Evolutionary conservation across 106 monocot species (phyloP).

Genomic region (Triglochin maritima): DNA sequence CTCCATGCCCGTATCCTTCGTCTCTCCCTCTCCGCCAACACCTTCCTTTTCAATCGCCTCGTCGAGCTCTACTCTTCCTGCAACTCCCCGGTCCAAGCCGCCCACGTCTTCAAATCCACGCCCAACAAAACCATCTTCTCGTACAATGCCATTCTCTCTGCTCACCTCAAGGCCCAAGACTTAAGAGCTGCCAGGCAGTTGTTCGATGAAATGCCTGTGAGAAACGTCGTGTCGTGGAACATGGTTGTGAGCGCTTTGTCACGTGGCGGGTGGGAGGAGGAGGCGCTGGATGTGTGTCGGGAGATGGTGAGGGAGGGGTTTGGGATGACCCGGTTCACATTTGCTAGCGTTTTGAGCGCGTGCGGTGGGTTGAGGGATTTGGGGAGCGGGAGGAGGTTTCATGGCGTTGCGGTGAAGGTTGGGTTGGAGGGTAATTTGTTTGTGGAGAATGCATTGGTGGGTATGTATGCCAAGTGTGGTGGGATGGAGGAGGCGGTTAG

Average conservation of each 20-base stretch:
- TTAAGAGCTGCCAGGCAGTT: constrained; percentile 31
- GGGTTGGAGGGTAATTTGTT: constrained; percentile 44
- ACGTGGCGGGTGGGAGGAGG: constrained; percentile 15
- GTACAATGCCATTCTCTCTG: constrained; percentile 58
- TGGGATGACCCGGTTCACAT: constrained; percentile 56
- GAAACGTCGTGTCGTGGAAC: constrained; percentile 81
- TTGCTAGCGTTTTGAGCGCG: constrained; percentile 67
- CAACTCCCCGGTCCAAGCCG: constrained; percentile 16
- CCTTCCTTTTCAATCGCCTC: constrained; percentile 77
- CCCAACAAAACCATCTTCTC: constrained; percentile 54
- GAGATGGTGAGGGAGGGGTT: constrained; percentile 45
- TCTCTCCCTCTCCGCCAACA: constrained; percentile 36
- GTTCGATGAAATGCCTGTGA: constrained; percentile 64
- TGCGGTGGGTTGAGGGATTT: constrained; percentile 33
- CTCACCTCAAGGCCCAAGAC: constrained; percentile 25
- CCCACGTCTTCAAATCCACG: constrained; percentile 34
- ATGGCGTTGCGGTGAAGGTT: constrained; percentile 50
- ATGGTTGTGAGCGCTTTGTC: constrained; percentile 42
- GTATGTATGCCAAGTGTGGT: constrained; percentile 66
- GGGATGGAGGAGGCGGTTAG: constrained; percentile 30
- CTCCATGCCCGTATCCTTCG: constrained; percentile 53
- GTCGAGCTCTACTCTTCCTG: constrained; percentile 62
- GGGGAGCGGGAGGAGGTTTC: constrained; percentile 39
- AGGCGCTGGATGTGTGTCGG: constrained; percentile 44
- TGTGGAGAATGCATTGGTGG: constrained; percentile 69